Conservation (phyloP, 495 filamentous ascomycete species). For the Penicillium coprophilum region DNA sequence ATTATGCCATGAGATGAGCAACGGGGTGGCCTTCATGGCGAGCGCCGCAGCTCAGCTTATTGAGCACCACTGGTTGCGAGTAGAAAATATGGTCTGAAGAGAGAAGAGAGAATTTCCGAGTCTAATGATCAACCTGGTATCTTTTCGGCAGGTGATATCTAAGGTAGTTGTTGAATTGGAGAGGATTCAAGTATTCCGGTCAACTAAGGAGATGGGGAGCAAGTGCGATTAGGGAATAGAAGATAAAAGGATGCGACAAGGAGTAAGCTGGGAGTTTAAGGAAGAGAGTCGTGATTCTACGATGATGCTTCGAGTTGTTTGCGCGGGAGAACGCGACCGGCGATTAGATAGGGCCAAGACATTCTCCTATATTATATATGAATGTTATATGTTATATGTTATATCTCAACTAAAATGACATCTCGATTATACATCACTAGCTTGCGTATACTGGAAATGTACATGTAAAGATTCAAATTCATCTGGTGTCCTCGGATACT, state of each 20-base stretch:
- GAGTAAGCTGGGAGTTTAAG: slow-evolving; percentile 7
- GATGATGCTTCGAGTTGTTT: slow-evolving; percentile 39
- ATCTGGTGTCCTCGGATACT: too few species aligned
- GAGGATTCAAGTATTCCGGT: neutral
- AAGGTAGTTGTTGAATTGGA: neutral
- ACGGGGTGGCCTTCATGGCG: slow-evolving; percentile 85
- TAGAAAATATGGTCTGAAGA: neutral
- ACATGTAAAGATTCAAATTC: neutral
- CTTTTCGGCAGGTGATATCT: slow-evolving; percentile 3
- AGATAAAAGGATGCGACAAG: neutral
- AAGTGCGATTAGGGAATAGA: neutral
- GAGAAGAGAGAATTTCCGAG: slow-evolving; percentile 8
- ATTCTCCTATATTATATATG: neutral
- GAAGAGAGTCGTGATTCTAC: slow-evolving; percentile 15
- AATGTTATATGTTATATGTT: neutral
- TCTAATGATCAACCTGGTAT: slow-evolving; percentile 12
- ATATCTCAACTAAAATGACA: neutral
- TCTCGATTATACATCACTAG: neutral
- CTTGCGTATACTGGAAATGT: neutral
- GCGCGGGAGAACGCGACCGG: slow-evolving; percentile 33
- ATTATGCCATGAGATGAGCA: slow-evolving; percentile 95
- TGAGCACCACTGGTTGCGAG: slow-evolving; percentile 9
- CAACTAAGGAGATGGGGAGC: neutral
- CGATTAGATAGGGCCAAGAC: slow-evolving; percentile 24
- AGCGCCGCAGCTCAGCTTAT: slow-evolving; percentile 32